phyloP scores from a whole-genome alignment of 2,329 filamentous ascomycete genomes.

The Calonectria naviculata region DNA sequence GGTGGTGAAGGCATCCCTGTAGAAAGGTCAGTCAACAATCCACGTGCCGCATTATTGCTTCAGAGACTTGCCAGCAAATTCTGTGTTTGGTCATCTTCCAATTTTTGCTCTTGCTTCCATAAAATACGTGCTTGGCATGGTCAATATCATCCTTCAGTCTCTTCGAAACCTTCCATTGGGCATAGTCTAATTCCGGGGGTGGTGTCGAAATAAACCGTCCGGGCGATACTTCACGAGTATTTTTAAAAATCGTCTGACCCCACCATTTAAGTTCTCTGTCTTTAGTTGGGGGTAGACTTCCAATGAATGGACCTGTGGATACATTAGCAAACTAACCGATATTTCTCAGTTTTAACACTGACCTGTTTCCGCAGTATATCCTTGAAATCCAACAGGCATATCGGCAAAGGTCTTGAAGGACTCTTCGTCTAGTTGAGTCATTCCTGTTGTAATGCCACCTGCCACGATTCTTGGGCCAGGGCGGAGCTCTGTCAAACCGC shows the following conservation, averaged over 20 bases:
- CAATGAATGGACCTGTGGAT: slow-evolving; percentile 63
- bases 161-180: slow-evolving; percentile 69
- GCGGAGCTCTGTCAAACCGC: slow-evolving; percentile 58
- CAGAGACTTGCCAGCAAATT: slow-evolving; percentile 70
- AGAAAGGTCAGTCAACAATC: too few species aligned
- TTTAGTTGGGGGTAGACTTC: slow-evolving; percentile 65
- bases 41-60: slow-evolving; percentile 38
- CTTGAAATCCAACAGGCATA: slow-evolving; percentile 61
- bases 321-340: slow-evolving; percentile 26
- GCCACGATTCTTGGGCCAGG: slow-evolving; percentile 67
- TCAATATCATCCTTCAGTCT: slow-evolving; percentile 49
- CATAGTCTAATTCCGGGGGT: slow-evolving; percentile 66
- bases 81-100: slow-evolving; percentile 72
- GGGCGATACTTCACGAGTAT: slow-evolving; percentile 63
- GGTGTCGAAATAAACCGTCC: slow-evolving; percentile 67
- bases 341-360: background rate
- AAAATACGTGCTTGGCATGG: slow-evolving; percentile 60
- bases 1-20: slow-evolving; percentile 71
- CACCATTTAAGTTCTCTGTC: slow-evolving; percentile 68
- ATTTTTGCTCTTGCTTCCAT: slow-evolving; percentile 63
- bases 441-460: slow-evolving; percentile 68
- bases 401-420: slow-evolving; percentile 57
- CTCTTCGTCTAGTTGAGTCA: slow-evolving; percentile 62
- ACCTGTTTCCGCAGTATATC: slow-evolving; percentile 50
- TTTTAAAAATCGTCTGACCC: slow-evolving; percentile 69